Base-by-base conservation (phyloP, 306 rosid species). In the Rubus parviflorus region DNA sequence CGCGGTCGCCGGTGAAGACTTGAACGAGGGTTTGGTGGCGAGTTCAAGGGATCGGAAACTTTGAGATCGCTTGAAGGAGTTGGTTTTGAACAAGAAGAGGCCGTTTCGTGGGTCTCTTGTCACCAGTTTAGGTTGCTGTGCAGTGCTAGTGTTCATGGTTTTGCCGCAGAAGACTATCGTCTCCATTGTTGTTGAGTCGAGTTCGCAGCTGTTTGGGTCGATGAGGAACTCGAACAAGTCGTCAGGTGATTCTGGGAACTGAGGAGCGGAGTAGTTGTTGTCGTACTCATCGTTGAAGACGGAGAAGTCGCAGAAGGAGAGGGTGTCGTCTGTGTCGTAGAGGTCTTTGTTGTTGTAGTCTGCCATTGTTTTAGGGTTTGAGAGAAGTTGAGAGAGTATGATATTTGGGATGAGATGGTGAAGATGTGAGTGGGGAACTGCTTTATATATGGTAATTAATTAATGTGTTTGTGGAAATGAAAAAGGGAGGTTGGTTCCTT, bases 251-350 rank as follows among this genome's bases (percentile, higher is more conserved):
- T 75, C 51, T 4, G 54, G 23, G 11, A 38, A 62, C 3, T 7
- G 42, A 14, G 53, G 72, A 12, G 54, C 35, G 46, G 57, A 9
- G n/a, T 14, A 40, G 57, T 12, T 30, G 35, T 42, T 53, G 43
- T 54, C 77, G 77, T 23, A 9, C 4, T 74, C 66, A 52, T 80
- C 70, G 63, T 37, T 16, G 76, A 48, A 38, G 40, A 56, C 5
- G 46, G 48, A 45, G 23, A 80, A 73, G 38, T 75, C 76, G 75
- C 80, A 80, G 80, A 80, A 75, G 15, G 84, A 80, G 67, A 80
- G 84, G 30, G 72, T 14, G 38, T 75, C 80, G 13, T 80, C 79
- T 4, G 58, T 47, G 76, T 75, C 66, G 57, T 8, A 7, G 12
- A 12, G 14, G 30, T 72, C 40, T 40, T 19, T 77, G 66, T 3